A percentile compares a stretch with the other conserved stretches of the same genome.
phyloP scores from a whole-genome alignment of 345 rosid species.

The Euclidium syriacum region DNA sequence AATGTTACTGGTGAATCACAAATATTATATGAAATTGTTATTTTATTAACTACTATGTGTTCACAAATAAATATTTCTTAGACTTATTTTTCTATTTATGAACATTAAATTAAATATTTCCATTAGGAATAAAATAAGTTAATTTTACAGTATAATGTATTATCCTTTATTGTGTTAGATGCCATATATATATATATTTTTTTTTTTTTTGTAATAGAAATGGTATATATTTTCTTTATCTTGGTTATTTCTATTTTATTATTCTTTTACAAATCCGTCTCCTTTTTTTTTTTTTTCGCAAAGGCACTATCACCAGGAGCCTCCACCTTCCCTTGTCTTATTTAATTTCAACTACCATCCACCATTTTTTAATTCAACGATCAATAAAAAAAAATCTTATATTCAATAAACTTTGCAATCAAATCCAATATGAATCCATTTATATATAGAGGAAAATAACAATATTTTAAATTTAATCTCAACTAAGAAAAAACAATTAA shows the following conservation, averaged over 20 bases:
- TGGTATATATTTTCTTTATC: background rate
- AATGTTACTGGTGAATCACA: too few relatives aligned
- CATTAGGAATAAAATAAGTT: too few relatives aligned
- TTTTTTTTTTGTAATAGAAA: background rate
- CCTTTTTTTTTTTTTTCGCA: conserved; percentile 33
- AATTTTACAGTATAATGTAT: too few relatives aligned
- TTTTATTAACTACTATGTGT: too few relatives aligned
- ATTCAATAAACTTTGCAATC: background rate
- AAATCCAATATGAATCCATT: background rate
- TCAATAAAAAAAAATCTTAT: too few relatives aligned
- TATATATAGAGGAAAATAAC: background rate
- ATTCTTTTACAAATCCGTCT: background rate
- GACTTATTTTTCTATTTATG: background rate
- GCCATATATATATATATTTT: background rate
- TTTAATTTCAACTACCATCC: conserved; percentile 31
- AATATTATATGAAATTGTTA: too few relatives aligned
- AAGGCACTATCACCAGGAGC: conserved; percentile 56
- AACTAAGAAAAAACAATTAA: background rate
- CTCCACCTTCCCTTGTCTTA: conserved; percentile 61
- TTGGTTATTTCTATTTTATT: background rate
- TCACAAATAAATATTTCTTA: background rate
- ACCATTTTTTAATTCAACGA: conserved; percentile 26
- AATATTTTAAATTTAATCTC: background rate
- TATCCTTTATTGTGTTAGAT: background rate
- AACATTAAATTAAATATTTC: too few relatives aligned